phyloP scores from a whole-genome alignment of 768 basidiomycete genomes.

The Pulveroboletus sp. region DNA sequence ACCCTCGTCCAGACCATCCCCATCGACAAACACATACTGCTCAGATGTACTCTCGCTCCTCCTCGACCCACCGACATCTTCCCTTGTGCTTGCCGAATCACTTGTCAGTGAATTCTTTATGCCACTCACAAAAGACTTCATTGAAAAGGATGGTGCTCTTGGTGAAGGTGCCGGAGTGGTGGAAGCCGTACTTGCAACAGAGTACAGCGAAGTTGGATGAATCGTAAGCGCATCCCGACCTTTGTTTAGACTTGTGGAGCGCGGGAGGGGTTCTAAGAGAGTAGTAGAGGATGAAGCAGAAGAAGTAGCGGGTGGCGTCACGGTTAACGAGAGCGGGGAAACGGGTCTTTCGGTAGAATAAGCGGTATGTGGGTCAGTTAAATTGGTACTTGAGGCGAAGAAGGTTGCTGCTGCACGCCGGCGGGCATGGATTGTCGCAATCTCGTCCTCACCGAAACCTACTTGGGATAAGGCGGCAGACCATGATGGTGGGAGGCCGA shows the following conservation, averaged over 20 bases:
- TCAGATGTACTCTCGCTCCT: slow-evolving; percentile 6
- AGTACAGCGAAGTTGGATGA: slow-evolving; percentile 15
- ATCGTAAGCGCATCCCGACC: slow-evolving; percentile 5
- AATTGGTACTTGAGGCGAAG: not conserved
- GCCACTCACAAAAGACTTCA: slow-evolving; percentile 21
- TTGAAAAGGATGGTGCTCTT: slow-evolving; percentile 18
- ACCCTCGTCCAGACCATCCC: slow-evolving; percentile 5
- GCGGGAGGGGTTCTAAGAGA: slow-evolving; percentile 21
- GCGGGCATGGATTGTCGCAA: slow-evolving; percentile 52
- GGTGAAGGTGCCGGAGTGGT: slow-evolving; percentile 14
- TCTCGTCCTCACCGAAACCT: slow-evolving; percentile 70
- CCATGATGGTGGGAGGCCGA: slow-evolving; percentile 76
- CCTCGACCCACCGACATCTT: slow-evolving; percentile 2
- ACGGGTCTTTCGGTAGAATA: slow-evolving; percentile 7
- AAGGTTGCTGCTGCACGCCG: slow-evolving; percentile 22
- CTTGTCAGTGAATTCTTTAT: slow-evolving; percentile 18
- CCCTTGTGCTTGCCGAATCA: slow-evolving; percentile 10
- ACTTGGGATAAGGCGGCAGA: slow-evolving; percentile 54
- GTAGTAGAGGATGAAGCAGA: slow-evolving; percentile 11
- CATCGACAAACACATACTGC: slow-evolving; percentile 28
- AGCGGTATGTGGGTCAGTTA: slow-evolving; percentile 4
- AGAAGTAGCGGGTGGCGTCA: slow-evolving; percentile 17
- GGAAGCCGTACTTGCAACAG: slow-evolving; percentile 4
- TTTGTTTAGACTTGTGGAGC: slow-evolving; percentile 21
- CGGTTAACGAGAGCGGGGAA: slow-evolving; percentile 13